Evolutionary conservation across 2,329 filamentous ascomycete species (phyloP).

Genomic region (Volutella citrinella): DNA sequence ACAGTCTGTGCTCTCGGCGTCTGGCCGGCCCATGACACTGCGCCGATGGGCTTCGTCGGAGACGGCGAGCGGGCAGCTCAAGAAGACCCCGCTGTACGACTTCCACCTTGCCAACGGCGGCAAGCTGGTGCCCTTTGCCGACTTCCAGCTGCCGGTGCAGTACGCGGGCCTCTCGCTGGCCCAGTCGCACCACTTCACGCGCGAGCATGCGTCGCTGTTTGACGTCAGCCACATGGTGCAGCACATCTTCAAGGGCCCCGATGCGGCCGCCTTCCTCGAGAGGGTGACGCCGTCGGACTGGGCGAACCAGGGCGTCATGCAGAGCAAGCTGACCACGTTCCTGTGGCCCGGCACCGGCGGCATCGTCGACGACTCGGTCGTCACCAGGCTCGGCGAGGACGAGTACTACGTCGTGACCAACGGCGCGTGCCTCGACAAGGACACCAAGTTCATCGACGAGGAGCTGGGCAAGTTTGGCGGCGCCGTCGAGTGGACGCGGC

Average conservation of each 20-base stretch:
- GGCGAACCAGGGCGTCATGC: conserved; percentile 59
- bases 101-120: conserved; percentile 74
- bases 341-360: conserved; percentile 78
- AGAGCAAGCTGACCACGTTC: conserved; percentile 80
- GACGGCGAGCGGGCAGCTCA: conserved; percentile 34
- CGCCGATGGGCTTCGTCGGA: conserved; percentile 28
- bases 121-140: conserved; percentile 97
- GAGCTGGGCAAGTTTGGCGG: conserved; percentile 61
- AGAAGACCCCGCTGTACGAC: conserved; percentile 73
- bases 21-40: conserved; percentile 19
- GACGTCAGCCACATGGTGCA: conserved; percentile 98
- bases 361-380: conserved; percentile 91
- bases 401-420: conserved; percentile 94
- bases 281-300: conserved; percentile 77
- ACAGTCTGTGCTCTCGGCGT: conserved; percentile 20
- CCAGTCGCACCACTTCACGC: conserved; percentile 87
- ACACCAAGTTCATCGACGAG: conserved; percentile 70
- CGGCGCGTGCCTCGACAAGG: conserved; percentile 86
- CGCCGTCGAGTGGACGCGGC: conserved; percentile 62
- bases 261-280: conserved; percentile 78
- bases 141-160: conserved; percentile 89
- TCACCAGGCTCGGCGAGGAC: conserved; percentile 73
- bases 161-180: conserved; percentile 75
- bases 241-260: conserved; percentile 78
- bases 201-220: conserved; percentile 84